Conservation (phyloP, 2,329 filamentous ascomycete species). For the Xylariaceae sp. region DNA sequence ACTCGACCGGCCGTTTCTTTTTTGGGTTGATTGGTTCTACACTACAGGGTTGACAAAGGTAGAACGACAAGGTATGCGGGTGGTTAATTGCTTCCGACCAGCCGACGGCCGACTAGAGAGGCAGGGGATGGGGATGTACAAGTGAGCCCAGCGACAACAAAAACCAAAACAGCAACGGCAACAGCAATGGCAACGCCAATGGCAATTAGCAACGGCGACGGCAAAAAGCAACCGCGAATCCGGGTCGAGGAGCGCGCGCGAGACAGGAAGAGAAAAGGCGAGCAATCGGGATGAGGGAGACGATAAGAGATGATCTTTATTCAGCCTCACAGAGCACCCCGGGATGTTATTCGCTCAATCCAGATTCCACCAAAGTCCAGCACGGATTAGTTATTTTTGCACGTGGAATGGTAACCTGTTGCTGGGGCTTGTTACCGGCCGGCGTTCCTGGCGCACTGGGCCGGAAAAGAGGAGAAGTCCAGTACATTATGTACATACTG, state of each 20-base stretch:
- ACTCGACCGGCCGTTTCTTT: slow-evolving; percentile 8
- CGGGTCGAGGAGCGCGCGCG: too few relatives aligned
- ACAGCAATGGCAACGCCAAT: neutral
- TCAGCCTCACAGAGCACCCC: neutral
- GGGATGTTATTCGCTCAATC: neutral
- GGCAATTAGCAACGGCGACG: neutral
- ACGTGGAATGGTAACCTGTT: slow-evolving; percentile 11
- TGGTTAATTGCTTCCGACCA: neutral
- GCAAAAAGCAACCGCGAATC: neutral
- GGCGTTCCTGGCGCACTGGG: neutral
- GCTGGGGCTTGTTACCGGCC: neutral
- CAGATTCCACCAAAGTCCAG: neutral
- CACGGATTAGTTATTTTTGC: neutral
- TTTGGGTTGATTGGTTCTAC: slow-evolving; percentile 12
- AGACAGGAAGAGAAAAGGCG: neutral
- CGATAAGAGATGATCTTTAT: neutral
- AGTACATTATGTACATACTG: neutral
- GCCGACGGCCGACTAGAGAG: neutral
- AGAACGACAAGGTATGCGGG: neutral
- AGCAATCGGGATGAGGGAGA: neutral
- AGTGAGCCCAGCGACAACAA: neutral
- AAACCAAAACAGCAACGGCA: neutral
- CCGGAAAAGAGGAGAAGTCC: slow-evolving; percentile 18
- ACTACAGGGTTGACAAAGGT: neutral
- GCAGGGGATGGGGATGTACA: neutral